A percentile compares a stretch with the other conserved stretches of the same genome.
These are phyloP conservation scores for Erysimum cheiri DNA, from an alignment of 441 rosid species.

Conservation along the genomic window DNA sequence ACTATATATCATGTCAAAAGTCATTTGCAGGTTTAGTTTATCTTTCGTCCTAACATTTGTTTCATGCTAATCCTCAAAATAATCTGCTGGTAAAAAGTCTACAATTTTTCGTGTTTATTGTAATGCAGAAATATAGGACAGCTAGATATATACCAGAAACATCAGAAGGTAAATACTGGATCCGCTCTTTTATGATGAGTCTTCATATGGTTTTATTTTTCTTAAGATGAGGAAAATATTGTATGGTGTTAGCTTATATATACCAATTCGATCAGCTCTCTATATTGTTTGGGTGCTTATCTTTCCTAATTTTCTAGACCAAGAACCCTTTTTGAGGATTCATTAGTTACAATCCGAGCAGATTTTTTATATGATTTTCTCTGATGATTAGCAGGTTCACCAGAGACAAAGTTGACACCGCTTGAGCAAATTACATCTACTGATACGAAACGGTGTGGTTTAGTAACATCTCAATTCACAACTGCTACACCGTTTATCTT, in stretches of 20 bases:
- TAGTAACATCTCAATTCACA: constrained; percentile 11
- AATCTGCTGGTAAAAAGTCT: constrained; percentile 41
- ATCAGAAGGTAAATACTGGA: constrained; percentile 55
- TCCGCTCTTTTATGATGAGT: constrained; percentile 7
- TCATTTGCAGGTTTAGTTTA: constrained; percentile 74
- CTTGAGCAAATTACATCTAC: constrained; percentile 70
- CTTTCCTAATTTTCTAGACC: not conserved
- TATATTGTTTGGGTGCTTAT: not conserved
- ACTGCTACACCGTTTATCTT: constrained; percentile 14
- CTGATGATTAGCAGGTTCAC: constrained; percentile 58
- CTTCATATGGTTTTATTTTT: constrained; percentile 2
- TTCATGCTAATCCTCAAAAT: not conserved
- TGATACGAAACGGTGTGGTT: constrained; percentile 71
- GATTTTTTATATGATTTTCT: not conserved
- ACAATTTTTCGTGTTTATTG: constrained; percentile 30
- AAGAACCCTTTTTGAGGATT: not conserved
- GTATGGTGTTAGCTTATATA: not conserved
- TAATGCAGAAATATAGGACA: constrained; percentile 87
- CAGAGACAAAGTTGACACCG: constrained; percentile 64
- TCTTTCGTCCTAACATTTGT: constrained; percentile 24
- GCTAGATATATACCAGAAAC: constrained; percentile 82
- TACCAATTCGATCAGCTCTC: constrained; percentile 2
- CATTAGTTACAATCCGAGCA: not conserved
- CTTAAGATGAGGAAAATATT: constrained; percentile 13
- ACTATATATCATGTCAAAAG: constrained; percentile 96